Evolutionary conservation across 352 stramenopile genomes (phyloP), one percentile per base, ranked within the genome.

Genomic region (Pythium folliculosum): DNA sequence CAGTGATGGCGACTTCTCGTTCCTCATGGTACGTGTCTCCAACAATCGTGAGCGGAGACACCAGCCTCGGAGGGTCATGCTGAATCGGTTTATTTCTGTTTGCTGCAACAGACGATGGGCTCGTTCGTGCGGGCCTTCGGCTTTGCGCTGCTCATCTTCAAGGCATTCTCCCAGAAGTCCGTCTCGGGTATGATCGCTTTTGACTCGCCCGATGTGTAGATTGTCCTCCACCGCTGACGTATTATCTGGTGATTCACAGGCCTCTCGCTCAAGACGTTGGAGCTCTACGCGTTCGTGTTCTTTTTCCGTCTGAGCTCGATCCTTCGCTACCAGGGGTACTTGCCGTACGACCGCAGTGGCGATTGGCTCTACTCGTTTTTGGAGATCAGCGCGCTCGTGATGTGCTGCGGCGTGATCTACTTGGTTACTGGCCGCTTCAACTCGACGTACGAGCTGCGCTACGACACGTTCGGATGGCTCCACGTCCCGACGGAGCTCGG

Each of bases 311-410:
- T 99, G 4, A 97, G 95, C 65, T 98, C 94, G 35, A 99, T 99
- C 67, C 83, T 99, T 73, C 89, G 97, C 44, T 98, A 99, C 80
- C 96, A 99, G 76, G 97, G 97, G 54, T 99, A 99, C 70, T 70
- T 95, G 40, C 87, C 87, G 16, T 95, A 94, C 68, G 89, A 96
- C 63, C 97, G 97, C 47, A 98, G 88, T 35, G 97, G 97, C 35
- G 97, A 99, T 76, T 99, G 96, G 96, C 83, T 99, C 21, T 99
- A 99, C 84, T 95, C 98, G 71, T 86, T 98, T 48, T 86, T 99
- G 69, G 97, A 99, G 80, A 90, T 97, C 60, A 84, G 91, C 59
- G 88, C 90, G 30, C 76, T 98, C 27, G 77, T 84, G 14, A 90
- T 98, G 60, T 97, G 94, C 56, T 83, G 82, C 48, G 81, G 75